These are phyloP conservation scores for Saturnispora besseyi DNA, from an alignment of 805 yeast species.

Conservation along the genomic window DNA sequence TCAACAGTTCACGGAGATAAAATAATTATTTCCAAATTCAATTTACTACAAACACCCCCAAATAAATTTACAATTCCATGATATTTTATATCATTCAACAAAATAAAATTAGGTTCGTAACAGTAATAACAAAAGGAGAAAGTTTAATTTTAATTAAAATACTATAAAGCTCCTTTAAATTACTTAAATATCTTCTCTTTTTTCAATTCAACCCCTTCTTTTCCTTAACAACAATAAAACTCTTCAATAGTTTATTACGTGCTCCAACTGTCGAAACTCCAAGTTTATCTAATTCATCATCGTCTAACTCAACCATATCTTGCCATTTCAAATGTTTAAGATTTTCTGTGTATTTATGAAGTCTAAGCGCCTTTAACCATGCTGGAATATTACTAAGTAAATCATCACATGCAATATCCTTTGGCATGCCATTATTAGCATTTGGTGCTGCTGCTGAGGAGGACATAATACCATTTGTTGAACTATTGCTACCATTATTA, in stretches of 20 bases:
- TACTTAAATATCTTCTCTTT: too few species aligned
- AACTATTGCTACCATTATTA: not conserved
- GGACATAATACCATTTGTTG: not conserved
- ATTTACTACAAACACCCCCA: too few species aligned
- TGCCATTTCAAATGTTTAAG: conserved; percentile 71
- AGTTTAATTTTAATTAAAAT: not conserved
- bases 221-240: conserved; percentile 75
- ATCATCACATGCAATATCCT: conserved; percentile 43
- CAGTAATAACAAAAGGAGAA: not conserved
- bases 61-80: too few species aligned
- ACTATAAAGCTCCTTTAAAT: not conserved
- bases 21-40: too few species aligned
- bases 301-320: conserved; percentile 62
- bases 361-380: conserved; percentile 82
- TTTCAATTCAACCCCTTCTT: conserved; percentile 11
- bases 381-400: conserved; percentile 72
- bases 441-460: not conserved
- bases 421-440: conserved; percentile 25
- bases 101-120: not conserved
- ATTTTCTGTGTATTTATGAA: conserved; percentile 90
- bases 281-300: conserved; percentile 55
- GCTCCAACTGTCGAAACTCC: conserved; percentile 97
- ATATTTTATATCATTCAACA: too few species aligned
- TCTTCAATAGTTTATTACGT: conserved; percentile 83
- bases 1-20: too few species aligned